These are phyloP conservation scores for Tephrocybe sp. DNA, from an alignment of 768 basidiomycete species.

Conservation along the genomic window DNA sequence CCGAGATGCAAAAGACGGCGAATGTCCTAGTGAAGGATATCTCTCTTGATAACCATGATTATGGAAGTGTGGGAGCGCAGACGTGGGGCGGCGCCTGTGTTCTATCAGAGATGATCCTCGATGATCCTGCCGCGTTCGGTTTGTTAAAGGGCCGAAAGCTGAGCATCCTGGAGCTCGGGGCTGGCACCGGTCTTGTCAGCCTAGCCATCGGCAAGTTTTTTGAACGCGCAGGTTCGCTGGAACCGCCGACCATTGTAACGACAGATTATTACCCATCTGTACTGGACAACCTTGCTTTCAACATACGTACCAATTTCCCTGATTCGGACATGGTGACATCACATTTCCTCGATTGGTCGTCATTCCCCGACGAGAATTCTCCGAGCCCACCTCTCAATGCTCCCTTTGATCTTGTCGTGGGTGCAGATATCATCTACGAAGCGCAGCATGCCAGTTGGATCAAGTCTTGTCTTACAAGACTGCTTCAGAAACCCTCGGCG, in stretches of 20 bases:
- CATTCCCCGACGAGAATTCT: conserved; percentile 19
- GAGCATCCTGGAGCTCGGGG: conserved; percentile 74
- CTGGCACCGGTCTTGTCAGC: conserved; percentile 82
- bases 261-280: conserved; percentile 81
- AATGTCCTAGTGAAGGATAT: conserved; percentile 59
- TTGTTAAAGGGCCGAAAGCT: conserved; percentile 24
- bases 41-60: conserved; percentile 68
- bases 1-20: conserved; percentile 17
- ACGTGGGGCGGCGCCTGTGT: conserved; percentile 89
- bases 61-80: conserved; percentile 75
- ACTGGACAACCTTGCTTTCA: conserved; percentile 61
- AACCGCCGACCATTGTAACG: conserved; percentile 41
- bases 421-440: conserved; percentile 84
- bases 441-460: conserved; percentile 71
- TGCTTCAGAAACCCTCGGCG: conserved; percentile 36
- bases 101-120: conserved; percentile 69
- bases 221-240: conserved; percentile 11
- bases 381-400: conserved; percentile 24
- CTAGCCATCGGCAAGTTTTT: conserved; percentile 52
- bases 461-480: conserved; percentile 48
- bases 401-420: conserved; percentile 70
- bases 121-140: conserved; percentile 52
- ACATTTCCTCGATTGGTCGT: conserved; percentile 61
- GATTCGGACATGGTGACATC: conserved; percentile 10
- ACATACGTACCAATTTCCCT: conserved; percentile 57